phyloP scores from a whole-genome alignment of 2,329 filamentous ascomycete genomes.

The Colletotrichum magnum region DNA sequence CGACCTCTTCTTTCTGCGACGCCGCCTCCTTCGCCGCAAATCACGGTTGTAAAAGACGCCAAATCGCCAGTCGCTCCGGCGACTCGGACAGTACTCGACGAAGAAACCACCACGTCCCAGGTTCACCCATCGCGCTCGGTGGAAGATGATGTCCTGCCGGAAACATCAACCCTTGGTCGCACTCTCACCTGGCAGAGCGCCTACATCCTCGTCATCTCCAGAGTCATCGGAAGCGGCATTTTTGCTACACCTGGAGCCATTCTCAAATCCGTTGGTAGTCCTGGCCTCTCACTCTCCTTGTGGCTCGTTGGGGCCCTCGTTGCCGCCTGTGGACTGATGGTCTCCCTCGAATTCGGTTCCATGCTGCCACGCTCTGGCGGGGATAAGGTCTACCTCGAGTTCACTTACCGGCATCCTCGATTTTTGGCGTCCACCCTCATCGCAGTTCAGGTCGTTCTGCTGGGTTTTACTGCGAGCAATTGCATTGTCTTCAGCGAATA shows the following conservation, averaged over 20 bases:
- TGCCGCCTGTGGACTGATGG: conserved; percentile 71
- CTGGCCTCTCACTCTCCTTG: conserved; percentile 72
- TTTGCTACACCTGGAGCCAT: conserved; percentile 81
- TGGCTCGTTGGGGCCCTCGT: conserved; percentile 76
- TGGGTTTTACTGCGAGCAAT: conserved; percentile 79
- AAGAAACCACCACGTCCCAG: neutral
- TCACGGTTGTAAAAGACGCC: neutral
- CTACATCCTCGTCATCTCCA: conserved; percentile 77
- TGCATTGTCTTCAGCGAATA: conserved; percentile 80
- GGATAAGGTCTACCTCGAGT: conserved; percentile 80
- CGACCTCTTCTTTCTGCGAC: conserved; percentile 17
- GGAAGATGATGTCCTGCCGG: conserved; percentile 72
- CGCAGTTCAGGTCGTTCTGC: conserved; percentile 73
- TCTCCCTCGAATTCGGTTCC: conserved; percentile 77
- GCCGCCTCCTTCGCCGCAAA: neutral
- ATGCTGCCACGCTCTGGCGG: conserved; percentile 80
- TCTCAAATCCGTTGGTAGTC: conserved; percentile 75
- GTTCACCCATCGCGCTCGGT: conserved; percentile 48
- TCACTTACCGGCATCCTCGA: conserved; percentile 73
- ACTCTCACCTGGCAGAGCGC: conserved; percentile 74
- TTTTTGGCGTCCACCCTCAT: conserved; percentile 76
- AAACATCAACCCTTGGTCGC: conserved; percentile 70
- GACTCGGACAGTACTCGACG: neutral
- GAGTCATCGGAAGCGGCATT: conserved; percentile 79
- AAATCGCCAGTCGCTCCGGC: neutral